phyloP scores from a whole-genome alignment of 805 yeast species.

The Metschnikowia bowlesiae region DNA sequence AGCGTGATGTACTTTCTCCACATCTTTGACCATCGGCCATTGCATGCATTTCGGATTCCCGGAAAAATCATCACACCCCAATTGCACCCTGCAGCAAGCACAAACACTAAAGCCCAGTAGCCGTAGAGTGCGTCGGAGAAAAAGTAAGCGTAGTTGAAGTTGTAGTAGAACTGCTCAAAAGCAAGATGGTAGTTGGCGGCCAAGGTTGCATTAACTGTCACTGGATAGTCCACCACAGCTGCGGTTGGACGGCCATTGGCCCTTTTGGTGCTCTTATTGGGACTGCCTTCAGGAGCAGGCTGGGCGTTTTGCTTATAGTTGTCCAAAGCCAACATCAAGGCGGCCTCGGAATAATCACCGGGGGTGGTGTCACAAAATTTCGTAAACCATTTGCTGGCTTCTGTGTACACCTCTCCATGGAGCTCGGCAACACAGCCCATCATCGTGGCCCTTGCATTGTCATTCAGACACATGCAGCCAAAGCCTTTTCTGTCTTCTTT shows the following conservation, averaged over 20 bases:
- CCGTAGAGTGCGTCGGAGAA: conserved; percentile 9
- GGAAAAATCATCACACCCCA: conserved; percentile 16
- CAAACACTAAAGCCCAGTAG: conserved; percentile 13
- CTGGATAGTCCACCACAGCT: conserved; percentile 8
- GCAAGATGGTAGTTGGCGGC: conserved; percentile 4
- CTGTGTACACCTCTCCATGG: not conserved
- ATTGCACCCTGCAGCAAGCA: conserved; percentile 11
- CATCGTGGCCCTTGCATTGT: conserved; percentile 6
- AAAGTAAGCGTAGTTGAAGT: conserved; percentile 12
- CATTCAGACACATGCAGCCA: conserved; percentile 5
- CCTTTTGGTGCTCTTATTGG: not conserved
- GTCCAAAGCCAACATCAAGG: not conserved
- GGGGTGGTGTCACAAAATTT: not conserved
- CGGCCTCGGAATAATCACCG: not conserved
- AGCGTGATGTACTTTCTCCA: conserved; percentile 33
- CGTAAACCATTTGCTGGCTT: not conserved
- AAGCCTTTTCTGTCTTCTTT: not conserved
- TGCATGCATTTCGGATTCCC: conserved; percentile 6
- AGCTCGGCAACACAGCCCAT: conserved; percentile 5
- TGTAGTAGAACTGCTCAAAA: conserved; percentile 5
- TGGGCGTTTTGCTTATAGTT: not conserved
- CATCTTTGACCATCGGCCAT: conserved; percentile 27
- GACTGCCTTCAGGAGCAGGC: not conserved
- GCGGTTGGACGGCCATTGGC: not conserved
- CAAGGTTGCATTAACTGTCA: conserved; percentile 6